These are phyloP conservation scores for Neurospora cerealis DNA, from an alignment of 495 filamentous ascomycete species.

Conservation along the genomic window DNA sequence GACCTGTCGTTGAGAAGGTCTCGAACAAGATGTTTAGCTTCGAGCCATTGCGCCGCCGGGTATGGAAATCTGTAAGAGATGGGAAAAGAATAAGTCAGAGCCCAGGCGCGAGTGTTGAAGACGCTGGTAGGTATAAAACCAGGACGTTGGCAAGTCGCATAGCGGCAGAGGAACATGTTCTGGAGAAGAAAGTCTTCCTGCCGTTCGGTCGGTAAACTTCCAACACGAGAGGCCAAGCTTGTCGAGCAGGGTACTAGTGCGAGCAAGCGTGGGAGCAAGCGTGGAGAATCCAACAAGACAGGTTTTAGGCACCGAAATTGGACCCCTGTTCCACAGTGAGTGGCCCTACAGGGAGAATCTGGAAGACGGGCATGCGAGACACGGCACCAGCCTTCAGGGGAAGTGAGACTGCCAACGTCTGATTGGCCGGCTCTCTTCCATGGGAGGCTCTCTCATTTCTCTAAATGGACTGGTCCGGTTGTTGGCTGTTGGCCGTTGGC, in stretches of 20 bases:
- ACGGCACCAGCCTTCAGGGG: background rate
- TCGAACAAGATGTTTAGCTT: background rate
- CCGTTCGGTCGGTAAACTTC: background rate
- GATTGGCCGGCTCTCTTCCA: background rate
- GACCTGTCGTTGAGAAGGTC: background rate
- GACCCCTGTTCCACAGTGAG: no score
- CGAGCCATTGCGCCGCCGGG: background rate
- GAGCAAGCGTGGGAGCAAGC: background rate
- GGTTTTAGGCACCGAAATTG: background rate
- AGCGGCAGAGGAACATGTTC: background rate
- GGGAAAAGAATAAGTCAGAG: background rate
- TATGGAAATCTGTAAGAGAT: background rate
- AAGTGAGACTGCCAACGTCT: background rate
- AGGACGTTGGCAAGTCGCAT: background rate
- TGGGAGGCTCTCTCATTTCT: background rate
- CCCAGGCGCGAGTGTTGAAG: background rate
- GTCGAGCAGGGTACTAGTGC: background rate
- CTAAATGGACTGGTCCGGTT: background rate
- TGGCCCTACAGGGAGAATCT: background rate
- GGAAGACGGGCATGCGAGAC: background rate
- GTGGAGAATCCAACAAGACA: background rate
- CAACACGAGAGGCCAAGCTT: background rate
- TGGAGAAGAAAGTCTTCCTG: background rate
- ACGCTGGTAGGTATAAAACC: background rate
- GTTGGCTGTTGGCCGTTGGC: background rate